Evolutionary conservation across 208 protist genomes (phyloP), one percentile per base, ranked within the genome.

Genomic region (Trypanosoma vivax): DNA sequence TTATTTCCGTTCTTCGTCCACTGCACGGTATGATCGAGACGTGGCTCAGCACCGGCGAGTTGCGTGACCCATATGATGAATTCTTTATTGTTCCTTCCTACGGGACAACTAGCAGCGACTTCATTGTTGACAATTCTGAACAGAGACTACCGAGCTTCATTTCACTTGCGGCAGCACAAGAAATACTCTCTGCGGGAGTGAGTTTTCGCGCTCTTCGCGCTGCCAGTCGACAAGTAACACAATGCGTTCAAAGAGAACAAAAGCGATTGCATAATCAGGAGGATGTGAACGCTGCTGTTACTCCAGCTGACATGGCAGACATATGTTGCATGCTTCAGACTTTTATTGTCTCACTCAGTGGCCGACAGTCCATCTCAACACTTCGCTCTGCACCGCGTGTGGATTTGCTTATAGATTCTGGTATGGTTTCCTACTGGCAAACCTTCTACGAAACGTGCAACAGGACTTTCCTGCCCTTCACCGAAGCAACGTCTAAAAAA

Each of bases 51-150:
- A 27, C 34, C 1, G 82, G 85, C 41, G 70, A 80, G 21, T 48
- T 88, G 6, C 37, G 24, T 0, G 85, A 93, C 50, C 76, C 81
- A 0, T 73, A 73, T 30, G 85, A 90, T 62, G 85, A 93, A 63
- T 93, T 93, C 45, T 93, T 93, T 53, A 79, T 92, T 40, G 67
- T 93, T 4, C 68, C 78, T 16, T 82, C 80, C 24, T 63, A 84
- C 45, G 78, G 75, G 10, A 54, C 59, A 30, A 86, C 76, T 11
- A 41, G 56, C 24, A 75, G 69, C 56, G 79, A 81, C 24, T 93
- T 77, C 59, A 41, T 46, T n/a, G 53, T 90, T 4, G 85, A 88
- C 41, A 28, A 62, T 11, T 80, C 76, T 1, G 62, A 68, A 9
- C 70, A 88, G 29, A 69, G 85, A 7, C 70, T 93, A 42, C 85